Percentiles rank a stretch among this genome's conserved stretches.
Conservation (phyloP, 176 grass and related monocot genomes). For the Raddia distichophylla region DNA sequence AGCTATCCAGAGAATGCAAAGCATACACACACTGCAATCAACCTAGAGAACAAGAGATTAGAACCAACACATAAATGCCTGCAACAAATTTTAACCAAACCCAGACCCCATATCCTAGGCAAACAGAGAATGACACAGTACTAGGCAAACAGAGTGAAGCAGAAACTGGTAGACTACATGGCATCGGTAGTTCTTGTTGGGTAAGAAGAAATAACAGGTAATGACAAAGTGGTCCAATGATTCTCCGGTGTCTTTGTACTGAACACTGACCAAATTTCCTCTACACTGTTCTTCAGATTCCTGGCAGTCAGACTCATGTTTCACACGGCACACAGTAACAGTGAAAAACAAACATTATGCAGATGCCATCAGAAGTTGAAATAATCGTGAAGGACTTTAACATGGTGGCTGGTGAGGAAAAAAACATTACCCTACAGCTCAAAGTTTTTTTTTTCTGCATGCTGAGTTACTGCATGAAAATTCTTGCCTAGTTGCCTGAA, state of each 20-base stretch:
- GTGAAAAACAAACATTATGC: constrained; percentile 47
- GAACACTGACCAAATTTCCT: constrained; percentile 33
- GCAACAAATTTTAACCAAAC: too few relatives aligned
- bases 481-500: constrained; percentile 16
- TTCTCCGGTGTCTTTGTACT: constrained; percentile 50
- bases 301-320: constrained; percentile 40
- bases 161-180: background rate
- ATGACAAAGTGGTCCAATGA: constrained; percentile 4
- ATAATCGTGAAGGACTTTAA: constrained; percentile 47
- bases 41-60: too few relatives aligned
- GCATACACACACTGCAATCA: too few relatives aligned
- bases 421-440: constrained; percentile 37
- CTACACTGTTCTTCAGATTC: constrained; percentile 51
- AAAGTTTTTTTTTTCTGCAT: constrained; percentile 47
- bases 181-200: constrained; percentile 41
- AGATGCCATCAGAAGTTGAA: constrained; percentile 43
- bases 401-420: constrained; percentile 29
- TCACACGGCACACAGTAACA: constrained; percentile 47
- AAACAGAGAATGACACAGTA: too few relatives aligned
- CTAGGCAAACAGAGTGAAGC: background rate
- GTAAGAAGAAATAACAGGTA: constrained; percentile 62
- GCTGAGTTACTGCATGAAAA: constrained; percentile 28
- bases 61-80: too few relatives aligned
- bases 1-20: too few relatives aligned
- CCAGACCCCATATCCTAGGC: too few relatives aligned